Percentiles rank a stretch among this genome's conserved stretches.
phyloP scores from a whole-genome alignment of 1,139 yeast species.

The Geotrichum klebahnii region DNA sequence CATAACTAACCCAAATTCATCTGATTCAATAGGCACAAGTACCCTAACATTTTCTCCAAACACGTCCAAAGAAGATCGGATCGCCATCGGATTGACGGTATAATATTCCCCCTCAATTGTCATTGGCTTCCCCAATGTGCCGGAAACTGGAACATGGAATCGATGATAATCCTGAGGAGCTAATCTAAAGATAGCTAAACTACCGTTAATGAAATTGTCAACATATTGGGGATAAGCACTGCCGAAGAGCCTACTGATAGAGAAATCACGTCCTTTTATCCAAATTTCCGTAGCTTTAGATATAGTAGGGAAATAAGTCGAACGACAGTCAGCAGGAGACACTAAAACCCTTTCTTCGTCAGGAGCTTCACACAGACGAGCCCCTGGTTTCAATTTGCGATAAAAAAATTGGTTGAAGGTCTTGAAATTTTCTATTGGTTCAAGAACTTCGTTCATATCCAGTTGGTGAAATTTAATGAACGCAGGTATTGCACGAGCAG shows the following conservation, averaged over 20 bases:
- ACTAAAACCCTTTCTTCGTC: constrained; percentile 49
- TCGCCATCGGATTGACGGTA: constrained; percentile 97
- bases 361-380: constrained; percentile 64
- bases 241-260: constrained; percentile 60
- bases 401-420: constrained; percentile 90
- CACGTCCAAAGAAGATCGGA: constrained; percentile 80
- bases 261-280: constrained; percentile 84
- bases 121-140: constrained; percentile 60
- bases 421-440: constrained; percentile 48
- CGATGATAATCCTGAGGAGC: constrained; percentile 98
- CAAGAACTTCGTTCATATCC: constrained; percentile 64
- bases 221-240: constrained; percentile 53
- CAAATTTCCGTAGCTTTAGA: constrained; percentile 69
- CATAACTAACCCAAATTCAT: constrained; percentile 69
- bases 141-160: constrained; percentile 84
- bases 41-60: constrained; percentile 87
- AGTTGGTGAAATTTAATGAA: constrained; percentile 79
- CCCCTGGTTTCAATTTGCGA: constrained; percentile 65
- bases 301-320: constrained; percentile 64
- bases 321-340: constrained; percentile 88
- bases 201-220: constrained; percentile 50
- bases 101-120: constrained; percentile 84
- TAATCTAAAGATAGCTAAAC: constrained; percentile 73
- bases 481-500: constrained; percentile 63
- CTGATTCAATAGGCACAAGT: constrained; percentile 69